A percentile compares a stretch with the other conserved stretches of the same genome.
Evolutionary conservation across 345 rosid species (phyloP).

Genomic region (Excoecaria cochinchinensis): DNA sequence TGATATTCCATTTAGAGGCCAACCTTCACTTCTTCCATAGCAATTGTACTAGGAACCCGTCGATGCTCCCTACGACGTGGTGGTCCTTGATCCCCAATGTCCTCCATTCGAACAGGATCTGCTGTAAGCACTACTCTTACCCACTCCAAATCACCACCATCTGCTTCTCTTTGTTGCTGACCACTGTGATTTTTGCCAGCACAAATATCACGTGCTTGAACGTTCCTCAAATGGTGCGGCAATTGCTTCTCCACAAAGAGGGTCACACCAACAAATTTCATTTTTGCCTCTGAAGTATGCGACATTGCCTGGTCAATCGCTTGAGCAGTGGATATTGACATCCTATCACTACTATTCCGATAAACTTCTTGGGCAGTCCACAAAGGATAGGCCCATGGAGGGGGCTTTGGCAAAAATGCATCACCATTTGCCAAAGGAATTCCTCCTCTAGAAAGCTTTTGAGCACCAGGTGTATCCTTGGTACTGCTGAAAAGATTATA

Average conservation of each 20-base stretch:
- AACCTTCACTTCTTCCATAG: conserved; percentile 99
- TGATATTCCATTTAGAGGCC: conserved; percentile 12
- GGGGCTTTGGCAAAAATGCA: conserved; percentile 92
- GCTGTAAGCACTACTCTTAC: conserved; percentile 89
- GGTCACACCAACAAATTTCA: conserved; percentile 66
- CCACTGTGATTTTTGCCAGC: conserved; percentile 19
- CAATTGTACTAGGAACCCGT: conserved; percentile 98
- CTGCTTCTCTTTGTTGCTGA: conserved; percentile 23
- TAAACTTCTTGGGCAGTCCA: conserved; percentile 95
- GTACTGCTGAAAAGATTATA: conserved; percentile 45
- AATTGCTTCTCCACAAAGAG: conserved; percentile 57
- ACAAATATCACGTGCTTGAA: conserved; percentile 21
- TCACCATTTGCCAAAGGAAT: conserved; percentile 98
- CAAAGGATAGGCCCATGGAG: conserved; percentile 99
- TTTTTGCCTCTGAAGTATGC: conserved; percentile 66
- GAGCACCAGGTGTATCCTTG: conserved; percentile 67
- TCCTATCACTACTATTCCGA: conserved; percentile 93
- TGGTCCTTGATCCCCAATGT: conserved; percentile 59
- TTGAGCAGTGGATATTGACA: conserved; percentile 93
- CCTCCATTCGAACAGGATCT: conserved; percentile 71
- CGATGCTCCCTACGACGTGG: conserved; percentile 90
- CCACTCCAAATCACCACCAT: conserved; percentile 71
- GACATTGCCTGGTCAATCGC: conserved; percentile 99
- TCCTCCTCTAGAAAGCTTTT: conserved; percentile 93
- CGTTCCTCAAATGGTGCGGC: conserved; percentile 24